Evolutionary conservation across 108 stramenopile species (phyloP).

Genomic region (Conticribra weissflogii): DNA sequence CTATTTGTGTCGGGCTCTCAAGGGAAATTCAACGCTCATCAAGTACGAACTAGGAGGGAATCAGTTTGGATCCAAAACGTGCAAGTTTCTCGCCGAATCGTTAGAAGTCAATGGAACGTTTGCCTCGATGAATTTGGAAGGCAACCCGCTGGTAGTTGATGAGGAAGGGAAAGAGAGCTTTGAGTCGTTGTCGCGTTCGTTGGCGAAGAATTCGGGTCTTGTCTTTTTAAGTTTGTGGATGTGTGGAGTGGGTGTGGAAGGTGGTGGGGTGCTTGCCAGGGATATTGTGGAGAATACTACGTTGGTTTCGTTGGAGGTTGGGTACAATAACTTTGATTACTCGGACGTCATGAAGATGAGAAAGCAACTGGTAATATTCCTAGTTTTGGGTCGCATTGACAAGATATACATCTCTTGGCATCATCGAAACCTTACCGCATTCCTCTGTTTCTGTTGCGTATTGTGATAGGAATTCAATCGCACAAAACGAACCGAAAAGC

Average conservation of each 20-base stretch:
- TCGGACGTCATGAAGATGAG: conserved; percentile 11
- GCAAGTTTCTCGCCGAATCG: conserved; percentile 29
- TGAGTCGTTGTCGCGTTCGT: conserved; percentile 22
- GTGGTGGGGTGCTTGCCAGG: conserved; percentile 20
- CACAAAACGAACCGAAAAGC: conserved; percentile 1
- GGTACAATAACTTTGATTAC: conserved; percentile 35
- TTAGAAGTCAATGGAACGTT: conserved; percentile 28
- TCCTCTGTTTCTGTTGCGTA: neutral
- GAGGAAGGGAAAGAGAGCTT: conserved; percentile 27
- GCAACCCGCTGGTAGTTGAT: conserved; percentile 31
- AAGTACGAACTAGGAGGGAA: conserved; percentile 49
- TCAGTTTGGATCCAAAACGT: conserved; percentile 22
- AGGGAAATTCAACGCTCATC: conserved; percentile 10
- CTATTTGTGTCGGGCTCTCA: conserved; percentile 28
- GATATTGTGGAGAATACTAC: conserved; percentile 31
- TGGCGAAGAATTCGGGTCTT: conserved; percentile 22
- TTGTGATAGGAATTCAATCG: conserved; percentile 10
- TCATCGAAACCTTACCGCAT: neutral
- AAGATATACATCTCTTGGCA: neutral
- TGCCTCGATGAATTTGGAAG: conserved; percentile 25
- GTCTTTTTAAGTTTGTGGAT: conserved; percentile 39
- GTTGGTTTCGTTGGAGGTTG: conserved; percentile 37
- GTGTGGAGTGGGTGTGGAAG: conserved; percentile 38
- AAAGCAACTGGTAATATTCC: conserved; percentile 18
- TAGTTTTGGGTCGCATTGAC: no score